Percentiles rank a stretch among this genome's conserved stretches.
phyloP scores from a whole-genome alignment of 2,329 filamentous ascomycete species.

The Sarocladium strictum region DNA sequence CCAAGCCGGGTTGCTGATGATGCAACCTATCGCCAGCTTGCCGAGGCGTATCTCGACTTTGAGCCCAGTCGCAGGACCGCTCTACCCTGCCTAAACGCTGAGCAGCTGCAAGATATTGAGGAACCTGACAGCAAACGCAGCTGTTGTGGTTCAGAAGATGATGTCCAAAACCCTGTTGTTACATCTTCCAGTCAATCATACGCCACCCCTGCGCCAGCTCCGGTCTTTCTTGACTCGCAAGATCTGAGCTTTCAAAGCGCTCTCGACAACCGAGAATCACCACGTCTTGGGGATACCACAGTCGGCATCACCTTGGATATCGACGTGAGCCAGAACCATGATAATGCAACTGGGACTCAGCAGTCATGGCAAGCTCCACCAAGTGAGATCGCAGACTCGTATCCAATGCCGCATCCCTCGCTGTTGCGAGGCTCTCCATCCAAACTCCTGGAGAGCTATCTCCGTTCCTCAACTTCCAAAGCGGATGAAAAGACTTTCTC shows the following conservation, averaged over 20 bases:
- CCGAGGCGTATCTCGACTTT: constrained; percentile 46
- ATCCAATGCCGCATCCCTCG: constrained; percentile 30
- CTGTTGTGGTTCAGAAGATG: constrained; percentile 3
- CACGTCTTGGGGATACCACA: constrained; percentile 15
- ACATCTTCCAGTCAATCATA: constrained; percentile 13
- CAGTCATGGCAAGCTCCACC: constrained; percentile 37
- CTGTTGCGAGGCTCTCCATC: constrained; percentile 37
- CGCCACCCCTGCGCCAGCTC: constrained; percentile 10
- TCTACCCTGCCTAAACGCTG: neutral
- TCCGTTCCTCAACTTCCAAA: constrained; percentile 16
- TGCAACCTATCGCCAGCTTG: constrained; percentile 40
- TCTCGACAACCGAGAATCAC: constrained; percentile 36
- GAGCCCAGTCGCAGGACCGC: constrained; percentile 19
- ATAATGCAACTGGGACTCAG: constrained; percentile 17
- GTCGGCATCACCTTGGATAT: neutral
- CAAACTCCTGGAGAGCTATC: constrained; percentile 42
- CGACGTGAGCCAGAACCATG: neutral
- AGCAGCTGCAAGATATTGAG: neutral
- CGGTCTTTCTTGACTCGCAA: constrained; percentile 24
- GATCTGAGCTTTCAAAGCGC: constrained; percentile 40
- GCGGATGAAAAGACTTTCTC: neutral
- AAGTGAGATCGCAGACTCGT: constrained; percentile 50
- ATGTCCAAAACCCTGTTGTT: constrained; percentile 2
- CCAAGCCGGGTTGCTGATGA: constrained; percentile 44
- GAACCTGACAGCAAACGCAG: neutral